Conservation (phyloP, 2,329 filamentous ascomycete species). For the Colletotrichum orbiculare region DNA sequence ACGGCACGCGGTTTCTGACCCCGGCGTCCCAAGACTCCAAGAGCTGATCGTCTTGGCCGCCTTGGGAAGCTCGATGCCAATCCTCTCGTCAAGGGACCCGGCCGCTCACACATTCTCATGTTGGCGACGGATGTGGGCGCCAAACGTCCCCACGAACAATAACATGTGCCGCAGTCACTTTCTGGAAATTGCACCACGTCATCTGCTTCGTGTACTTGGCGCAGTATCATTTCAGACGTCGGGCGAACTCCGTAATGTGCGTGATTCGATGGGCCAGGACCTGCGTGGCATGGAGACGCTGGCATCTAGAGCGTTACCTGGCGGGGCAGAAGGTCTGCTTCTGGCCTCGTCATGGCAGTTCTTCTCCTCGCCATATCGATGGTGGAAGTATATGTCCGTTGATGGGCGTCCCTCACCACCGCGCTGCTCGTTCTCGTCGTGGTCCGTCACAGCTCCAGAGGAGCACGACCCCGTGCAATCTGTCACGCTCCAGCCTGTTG, state of each 20-base stretch:
- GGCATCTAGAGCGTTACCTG: neutral
- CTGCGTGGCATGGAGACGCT: constrained; percentile 2
- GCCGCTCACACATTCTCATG: neutral
- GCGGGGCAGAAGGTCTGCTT: constrained; percentile 4
- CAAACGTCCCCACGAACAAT: neutral
- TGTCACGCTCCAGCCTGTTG: neutral
- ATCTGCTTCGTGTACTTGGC: neutral
- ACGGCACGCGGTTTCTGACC: constrained; percentile 12
- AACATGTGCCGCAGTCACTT: neutral
- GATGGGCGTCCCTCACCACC: neutral
- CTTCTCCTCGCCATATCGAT: constrained; percentile 3
- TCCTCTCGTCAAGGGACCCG: neutral
- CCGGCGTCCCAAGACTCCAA: constrained; percentile 15
- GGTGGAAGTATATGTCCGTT: constrained; percentile 10
- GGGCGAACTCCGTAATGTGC: neutral
- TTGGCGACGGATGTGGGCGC: constrained; percentile 14
- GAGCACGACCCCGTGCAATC: neutral
- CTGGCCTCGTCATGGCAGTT: neutral
- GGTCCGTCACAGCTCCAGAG: neutral
- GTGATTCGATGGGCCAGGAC: neutral
- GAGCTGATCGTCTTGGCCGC: constrained; percentile 21
- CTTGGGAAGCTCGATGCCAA: neutral
- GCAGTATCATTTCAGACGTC: neutral
- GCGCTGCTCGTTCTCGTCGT: neutral
- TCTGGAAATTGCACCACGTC: constrained; percentile 12